Percentiles rank a stretch among this genome's conserved stretches.
Conservation (phyloP, 2,329 filamentous ascomycete species). For the Bisporella sp. region DNA sequence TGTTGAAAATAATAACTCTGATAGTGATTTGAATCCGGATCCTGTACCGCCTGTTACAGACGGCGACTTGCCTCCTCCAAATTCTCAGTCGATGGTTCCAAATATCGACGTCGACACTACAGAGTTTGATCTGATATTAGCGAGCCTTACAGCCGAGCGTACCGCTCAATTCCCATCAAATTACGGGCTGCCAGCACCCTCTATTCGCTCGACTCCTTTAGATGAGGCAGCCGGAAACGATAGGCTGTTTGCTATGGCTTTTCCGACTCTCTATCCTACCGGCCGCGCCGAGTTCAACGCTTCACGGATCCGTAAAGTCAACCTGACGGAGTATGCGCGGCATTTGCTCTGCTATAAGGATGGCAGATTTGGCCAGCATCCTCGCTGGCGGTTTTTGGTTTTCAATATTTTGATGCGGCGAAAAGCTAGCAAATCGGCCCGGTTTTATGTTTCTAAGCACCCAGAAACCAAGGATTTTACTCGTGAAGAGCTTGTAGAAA, state of each 20-base stretch:
- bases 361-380: background rate
- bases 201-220: background rate
- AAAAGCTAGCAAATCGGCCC: background rate
- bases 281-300: background rate
- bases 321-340: too few species aligned
- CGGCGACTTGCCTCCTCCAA: background rate
- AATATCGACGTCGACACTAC: background rate
- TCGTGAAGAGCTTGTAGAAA: background rate
- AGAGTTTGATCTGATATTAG: background rate
- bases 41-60: too few species aligned
- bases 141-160: too few species aligned
- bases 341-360: too few species aligned
- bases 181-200: background rate
- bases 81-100: background rate
- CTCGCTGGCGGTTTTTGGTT: background rate
- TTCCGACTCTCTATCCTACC: background rate
- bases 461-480: background rate
- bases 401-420: background rate
- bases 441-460: background rate
- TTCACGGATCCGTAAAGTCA: background rate
- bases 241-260: slow-evolving; percentile 1
- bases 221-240: background rate
- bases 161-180: too few species aligned
- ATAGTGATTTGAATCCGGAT: too few species aligned
- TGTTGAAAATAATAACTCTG: background rate